Evolutionary conservation across 148 eudicot species (phyloP), one percentile per base, ranked within the genome.

Genomic region (Vaccinium macrocarpon): DNA sequence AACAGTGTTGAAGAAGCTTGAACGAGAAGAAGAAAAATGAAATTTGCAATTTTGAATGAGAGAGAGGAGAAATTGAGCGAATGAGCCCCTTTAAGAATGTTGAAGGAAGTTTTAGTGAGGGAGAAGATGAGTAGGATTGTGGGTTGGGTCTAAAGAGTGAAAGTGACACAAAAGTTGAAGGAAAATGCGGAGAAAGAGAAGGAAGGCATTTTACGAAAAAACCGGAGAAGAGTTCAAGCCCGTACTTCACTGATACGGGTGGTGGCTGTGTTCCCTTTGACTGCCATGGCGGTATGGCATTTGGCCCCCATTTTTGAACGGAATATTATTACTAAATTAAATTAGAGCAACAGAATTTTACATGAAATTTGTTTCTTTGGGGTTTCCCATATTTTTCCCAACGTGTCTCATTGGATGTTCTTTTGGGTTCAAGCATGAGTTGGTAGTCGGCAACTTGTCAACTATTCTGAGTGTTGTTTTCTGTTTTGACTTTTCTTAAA

Each of bases 211-310:
- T 8, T 25, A 80, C 64, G 56, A 51, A 38, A 74, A 15, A 50
- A 70, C 53, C 51, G 64, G 50, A 62, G 27, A 18, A 66, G 51
- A 23, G 80, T 49, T 78, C 76, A 83, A 83, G 50, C 57, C 35
- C 70, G 42, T 19, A 48, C 66, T 62, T n/a, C n/a, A 13, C 55
- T 19, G 13, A 25, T 62, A 7, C 35, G 27, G 25, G 83, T 15
- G 23, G 78, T 9, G 50, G 49, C 50, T 42, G 49, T 16, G 49
- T 19, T 73, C 51, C 27, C 74, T 62, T 46, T 49, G 61, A 74
- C 84, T 35, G 5, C 48, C 21, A 4, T 50, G 66, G 32, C 64
- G 78, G 49, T 68, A 12, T 15, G 50, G 19, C 16, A n/a, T 38
- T 48, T 55, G 27, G 21, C 29, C 32, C n/a, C 46, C 8, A 0